Evolutionary conservation across 768 basidiomycete genomes (phyloP).

Genomic region (Mycena floridula): DNA sequence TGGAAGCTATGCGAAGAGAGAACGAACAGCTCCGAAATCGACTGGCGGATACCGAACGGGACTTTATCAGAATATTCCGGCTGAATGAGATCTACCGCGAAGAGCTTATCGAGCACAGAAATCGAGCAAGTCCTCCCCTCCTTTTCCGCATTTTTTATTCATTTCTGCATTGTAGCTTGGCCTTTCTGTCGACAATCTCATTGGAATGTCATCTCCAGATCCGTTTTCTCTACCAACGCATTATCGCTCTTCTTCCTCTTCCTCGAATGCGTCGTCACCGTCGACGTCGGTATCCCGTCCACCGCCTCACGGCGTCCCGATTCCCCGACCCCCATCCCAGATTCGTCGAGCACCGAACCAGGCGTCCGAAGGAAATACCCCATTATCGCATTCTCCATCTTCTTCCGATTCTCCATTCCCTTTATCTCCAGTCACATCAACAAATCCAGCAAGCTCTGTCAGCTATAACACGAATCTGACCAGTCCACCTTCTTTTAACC

Average conservation of each 20-base stretch:
- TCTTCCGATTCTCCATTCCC: conserved; percentile 63
- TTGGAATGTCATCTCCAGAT: conserved; percentile 62
- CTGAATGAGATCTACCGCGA: conserved; percentile 82
- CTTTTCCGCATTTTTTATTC: conserved; percentile 3
- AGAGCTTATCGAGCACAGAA: conserved; percentile 73
- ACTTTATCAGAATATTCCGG: conserved; percentile 66
- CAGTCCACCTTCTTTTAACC: conserved; percentile 65
- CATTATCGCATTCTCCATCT: conserved; percentile 60
- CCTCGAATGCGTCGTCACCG: conserved; percentile 32
- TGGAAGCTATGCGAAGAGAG: conserved; percentile 73
- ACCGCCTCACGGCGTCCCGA: conserved; percentile 52
- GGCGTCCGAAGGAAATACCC: conserved; percentile 50
- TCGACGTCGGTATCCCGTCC: conserved; percentile 21
- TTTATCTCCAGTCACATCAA: conserved; percentile 53
- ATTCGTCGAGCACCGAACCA: conserved; percentile 47
- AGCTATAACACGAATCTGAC: conserved; percentile 62
- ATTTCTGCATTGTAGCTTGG: conserved; percentile 43
- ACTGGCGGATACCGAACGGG: conserved; percentile 69
- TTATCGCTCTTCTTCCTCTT: conserved; percentile 40
- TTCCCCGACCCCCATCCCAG: conserved; percentile 65
- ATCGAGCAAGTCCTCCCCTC: conserved; percentile 48
- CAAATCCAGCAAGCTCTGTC: conserved; percentile 47
- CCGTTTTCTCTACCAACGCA: conserved; percentile 71
- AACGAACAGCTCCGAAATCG: conserved; percentile 68
- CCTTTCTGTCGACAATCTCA: conserved; percentile 72